A percentile compares a stretch with the other conserved stretches of the same genome.
Conservation (phyloP, 225 moss, liverwort and hornwort genomes). For the Sphagnum tenellum region DNA sequence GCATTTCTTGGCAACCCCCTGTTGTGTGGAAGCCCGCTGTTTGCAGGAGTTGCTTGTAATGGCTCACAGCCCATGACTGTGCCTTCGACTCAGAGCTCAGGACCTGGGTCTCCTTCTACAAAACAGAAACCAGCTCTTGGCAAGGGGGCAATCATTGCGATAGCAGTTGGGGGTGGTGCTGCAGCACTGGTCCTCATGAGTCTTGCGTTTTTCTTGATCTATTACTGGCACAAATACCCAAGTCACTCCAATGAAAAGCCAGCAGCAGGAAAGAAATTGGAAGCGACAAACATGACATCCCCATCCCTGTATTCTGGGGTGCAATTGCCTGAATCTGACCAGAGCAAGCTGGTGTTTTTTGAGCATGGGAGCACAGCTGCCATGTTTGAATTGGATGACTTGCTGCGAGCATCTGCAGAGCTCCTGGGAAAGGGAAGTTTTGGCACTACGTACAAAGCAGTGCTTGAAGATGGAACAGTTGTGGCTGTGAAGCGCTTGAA, state of each 20-base stretch:
- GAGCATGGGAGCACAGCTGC: slow-evolving; percentile 18
- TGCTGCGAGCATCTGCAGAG: slow-evolving; percentile 71
- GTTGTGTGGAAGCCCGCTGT: slow-evolving; percentile 11
- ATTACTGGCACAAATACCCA: slow-evolving; percentile 44
- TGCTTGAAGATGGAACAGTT: slow-evolving; percentile 46
- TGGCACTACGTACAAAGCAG: slow-evolving; percentile 69
- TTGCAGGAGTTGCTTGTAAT: slow-evolving; percentile 17
- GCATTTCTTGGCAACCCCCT: slow-evolving; percentile 24
- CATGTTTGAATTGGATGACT: slow-evolving; percentile 49
- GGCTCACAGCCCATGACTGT: slow-evolving; percentile 14
- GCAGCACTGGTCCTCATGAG: slow-evolving; percentile 43
- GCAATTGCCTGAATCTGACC: slow-evolving; percentile 31
- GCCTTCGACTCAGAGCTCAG: slow-evolving; percentile 12
- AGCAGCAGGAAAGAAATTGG: slow-evolving; percentile 26
- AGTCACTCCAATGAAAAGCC: slow-evolving; percentile 16
- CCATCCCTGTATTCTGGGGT: slow-evolving; percentile 15
- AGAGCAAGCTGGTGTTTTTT: slow-evolving; percentile 57
- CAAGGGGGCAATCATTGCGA: slow-evolving; percentile 51
- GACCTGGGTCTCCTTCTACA: slow-evolving; percentile 4
- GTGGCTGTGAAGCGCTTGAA: slow-evolving; percentile 74
- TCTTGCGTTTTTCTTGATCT: slow-evolving; percentile 29
- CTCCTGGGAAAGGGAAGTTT: slow-evolving; percentile 78
- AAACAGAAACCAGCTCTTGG: slow-evolving; percentile 36
- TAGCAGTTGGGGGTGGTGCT: slow-evolving; percentile 45
- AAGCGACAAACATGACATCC: slow-evolving; percentile 25